A percentile compares a stretch with the other conserved stretches of the same genome.
Conservation (phyloP, 352 stramenopile species). For the Sclerospora graminicola region DNA sequence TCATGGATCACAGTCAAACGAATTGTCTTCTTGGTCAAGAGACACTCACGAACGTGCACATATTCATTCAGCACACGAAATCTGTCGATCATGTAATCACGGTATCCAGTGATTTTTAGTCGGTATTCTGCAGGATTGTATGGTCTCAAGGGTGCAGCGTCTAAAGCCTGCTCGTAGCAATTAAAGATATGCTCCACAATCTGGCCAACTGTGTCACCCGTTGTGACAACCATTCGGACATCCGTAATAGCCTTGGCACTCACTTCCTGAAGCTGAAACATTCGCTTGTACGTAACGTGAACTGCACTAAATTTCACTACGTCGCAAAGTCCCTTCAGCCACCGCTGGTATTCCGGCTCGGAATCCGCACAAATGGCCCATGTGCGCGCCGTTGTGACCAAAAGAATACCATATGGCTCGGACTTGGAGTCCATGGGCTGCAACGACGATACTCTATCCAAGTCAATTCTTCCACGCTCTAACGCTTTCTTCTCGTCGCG, state of each 20-base stretch:
- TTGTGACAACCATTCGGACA: constrained; percentile 78
- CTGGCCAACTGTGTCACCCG: constrained; percentile 73
- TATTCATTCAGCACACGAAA: constrained; percentile 83
- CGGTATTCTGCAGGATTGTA: constrained; percentile 79
- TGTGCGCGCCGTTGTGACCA: constrained; percentile 70
- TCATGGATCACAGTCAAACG: constrained; percentile 79
- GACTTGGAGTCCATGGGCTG: constrained; percentile 55
- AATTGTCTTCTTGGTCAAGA: constrained; percentile 81
- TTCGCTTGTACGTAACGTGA: constrained; percentile 70
- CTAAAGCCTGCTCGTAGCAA: constrained; percentile 73
- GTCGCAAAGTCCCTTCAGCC: constrained; percentile 68
- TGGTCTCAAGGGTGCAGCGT: constrained; percentile 57
- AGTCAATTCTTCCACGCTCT: constrained; percentile 62
- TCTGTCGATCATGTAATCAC: constrained; percentile 80
- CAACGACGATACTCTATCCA: constrained; percentile 72
- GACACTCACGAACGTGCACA: constrained; percentile 77
- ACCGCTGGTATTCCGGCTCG: constrained; percentile 67
- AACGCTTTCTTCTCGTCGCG: constrained; percentile 66
- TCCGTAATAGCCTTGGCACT: constrained; percentile 75
- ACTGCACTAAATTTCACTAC: constrained; percentile 76
- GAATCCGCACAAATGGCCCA: constrained; percentile 69
- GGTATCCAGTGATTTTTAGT: constrained; percentile 78
- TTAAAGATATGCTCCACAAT: constrained; percentile 87
- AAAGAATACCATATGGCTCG: constrained; percentile 63
- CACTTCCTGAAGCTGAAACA: constrained; percentile 80